phyloP scores from a whole-genome alignment of 768 basidiomycete genomes.

The Psilocybe tampanensis region DNA sequence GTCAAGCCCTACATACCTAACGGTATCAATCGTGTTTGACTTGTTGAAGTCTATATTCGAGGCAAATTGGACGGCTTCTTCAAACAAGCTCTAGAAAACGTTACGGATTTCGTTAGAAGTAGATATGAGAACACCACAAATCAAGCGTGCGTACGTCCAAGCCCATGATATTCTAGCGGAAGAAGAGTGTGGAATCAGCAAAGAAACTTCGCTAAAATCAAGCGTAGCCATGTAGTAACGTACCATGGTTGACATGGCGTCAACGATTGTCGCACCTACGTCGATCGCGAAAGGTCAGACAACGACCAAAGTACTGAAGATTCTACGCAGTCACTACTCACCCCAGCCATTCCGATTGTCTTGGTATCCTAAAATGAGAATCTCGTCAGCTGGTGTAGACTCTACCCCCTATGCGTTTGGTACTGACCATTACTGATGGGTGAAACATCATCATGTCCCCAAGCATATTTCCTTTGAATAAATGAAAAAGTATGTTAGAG shows the following conservation, averaged over 20 bases:
- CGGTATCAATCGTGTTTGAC: constrained; percentile 45
- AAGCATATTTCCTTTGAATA: constrained; percentile 54
- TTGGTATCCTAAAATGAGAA: constrained; percentile 26
- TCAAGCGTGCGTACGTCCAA: constrained; percentile 51
- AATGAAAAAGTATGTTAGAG: too few species aligned
- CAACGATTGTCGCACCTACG: constrained; percentile 63
- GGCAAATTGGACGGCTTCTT: constrained; percentile 53
- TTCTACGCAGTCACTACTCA: constrained; percentile 6
- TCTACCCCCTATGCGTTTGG: neutral
- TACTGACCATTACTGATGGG: constrained; percentile 48
- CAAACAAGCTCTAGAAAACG: constrained; percentile 46
- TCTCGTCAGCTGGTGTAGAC: neutral
- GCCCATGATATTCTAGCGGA: constrained; percentile 56
- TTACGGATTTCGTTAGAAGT: too few species aligned
- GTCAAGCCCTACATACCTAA: constrained; percentile 30
- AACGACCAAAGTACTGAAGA: too few species aligned
- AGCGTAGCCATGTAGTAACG: too few species aligned
- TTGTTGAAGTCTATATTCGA: constrained; percentile 55
- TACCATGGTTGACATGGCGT: constrained; percentile 65
- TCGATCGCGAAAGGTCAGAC: constrained; percentile 22
- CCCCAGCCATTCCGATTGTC: constrained; percentile 49
- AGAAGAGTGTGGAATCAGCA: neutral
- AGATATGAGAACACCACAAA: too few species aligned
- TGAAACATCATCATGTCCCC: constrained; percentile 60
- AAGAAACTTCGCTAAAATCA: too few species aligned